A percentile compares a stretch with the other conserved stretches of the same genome.
phyloP scores from a whole-genome alignment of 2,329 filamentous ascomycete genomes.

The Aspergillus tubingensis region DNA sequence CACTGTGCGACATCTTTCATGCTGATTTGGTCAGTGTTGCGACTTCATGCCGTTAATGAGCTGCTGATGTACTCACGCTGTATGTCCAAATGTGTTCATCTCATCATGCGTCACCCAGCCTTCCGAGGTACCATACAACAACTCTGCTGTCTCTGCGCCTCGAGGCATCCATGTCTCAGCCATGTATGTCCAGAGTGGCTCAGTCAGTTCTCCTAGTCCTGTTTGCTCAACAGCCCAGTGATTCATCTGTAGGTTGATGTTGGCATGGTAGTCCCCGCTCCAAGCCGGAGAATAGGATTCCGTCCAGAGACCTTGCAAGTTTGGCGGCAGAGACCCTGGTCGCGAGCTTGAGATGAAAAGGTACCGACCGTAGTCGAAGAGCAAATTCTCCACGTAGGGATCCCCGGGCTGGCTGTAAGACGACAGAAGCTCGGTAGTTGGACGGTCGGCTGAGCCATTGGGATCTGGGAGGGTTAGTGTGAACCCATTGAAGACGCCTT shows the following conservation, averaged over 20 bases:
- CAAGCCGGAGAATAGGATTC: slow-evolving; percentile 50
- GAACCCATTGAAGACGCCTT: slow-evolving; percentile 27
- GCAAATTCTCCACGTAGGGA: slow-evolving; percentile 54
- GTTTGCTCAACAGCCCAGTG: slow-evolving; percentile 60
- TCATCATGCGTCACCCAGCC: slow-evolving; percentile 61
- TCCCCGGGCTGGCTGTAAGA: slow-evolving; percentile 43
- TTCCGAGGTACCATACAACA: slow-evolving; percentile 53
- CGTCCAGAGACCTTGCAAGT: slow-evolving; percentile 60
- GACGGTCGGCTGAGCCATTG: slow-evolving; percentile 19
- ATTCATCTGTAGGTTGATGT: slow-evolving; percentile 66
- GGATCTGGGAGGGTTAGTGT: slow-evolving; percentile 43
- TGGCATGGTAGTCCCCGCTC: slow-evolving; percentile 59
- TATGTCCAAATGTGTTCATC: slow-evolving; percentile 61
- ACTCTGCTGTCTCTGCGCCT: slow-evolving; percentile 54
- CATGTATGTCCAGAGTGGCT: slow-evolving; percentile 57
- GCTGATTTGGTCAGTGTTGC: slow-evolving; percentile 2
- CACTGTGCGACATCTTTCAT: slow-evolving; percentile 50
- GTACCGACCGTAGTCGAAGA: slow-evolving; percentile 57
- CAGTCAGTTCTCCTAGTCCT: slow-evolving; percentile 49
- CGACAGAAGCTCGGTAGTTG: slow-evolving; percentile 33
- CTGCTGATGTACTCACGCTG: slow-evolving; percentile 32
- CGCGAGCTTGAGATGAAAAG: slow-evolving; percentile 58
- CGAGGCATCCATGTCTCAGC: slow-evolving; percentile 55
- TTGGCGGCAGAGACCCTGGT: slow-evolving; percentile 54
- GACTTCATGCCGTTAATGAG: too few relatives aligned